Percentiles rank a stretch among this genome's conserved stretches.
These are phyloP conservation scores for Lipomyces sp. DNA, from an alignment of 805 yeast species.

Conservation along the genomic window DNA sequence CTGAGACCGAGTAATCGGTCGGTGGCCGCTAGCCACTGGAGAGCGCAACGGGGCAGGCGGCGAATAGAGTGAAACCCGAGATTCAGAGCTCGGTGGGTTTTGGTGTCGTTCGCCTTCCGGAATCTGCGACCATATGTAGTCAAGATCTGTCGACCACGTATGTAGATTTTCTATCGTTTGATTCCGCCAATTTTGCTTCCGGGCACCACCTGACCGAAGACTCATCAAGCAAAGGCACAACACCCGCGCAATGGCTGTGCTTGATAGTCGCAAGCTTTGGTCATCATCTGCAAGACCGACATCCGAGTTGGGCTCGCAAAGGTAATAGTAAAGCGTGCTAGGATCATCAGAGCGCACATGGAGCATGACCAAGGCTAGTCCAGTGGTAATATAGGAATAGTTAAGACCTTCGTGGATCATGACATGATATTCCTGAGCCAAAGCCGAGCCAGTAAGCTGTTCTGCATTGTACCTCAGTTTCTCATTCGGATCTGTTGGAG, in stretches of 20 bases:
- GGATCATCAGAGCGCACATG: constrained; percentile 1
- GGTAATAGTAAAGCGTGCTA: constrained; percentile 1
- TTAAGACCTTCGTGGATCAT: constrained; percentile 1
- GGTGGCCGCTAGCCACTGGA: too few relatives aligned
- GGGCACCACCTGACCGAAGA: not conserved
- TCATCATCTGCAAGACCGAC: constrained; percentile 1
- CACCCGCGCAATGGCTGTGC: not conserved
- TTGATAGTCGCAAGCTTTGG: not conserved
- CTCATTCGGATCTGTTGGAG: not conserved
- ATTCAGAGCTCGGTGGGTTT: not conserved
- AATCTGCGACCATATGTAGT: not conserved
- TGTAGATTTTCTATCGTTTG: not conserved
- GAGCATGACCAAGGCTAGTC: not conserved
- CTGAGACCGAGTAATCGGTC: too few relatives aligned
- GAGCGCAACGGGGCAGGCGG: too few relatives aligned
- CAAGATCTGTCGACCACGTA: not conserved
- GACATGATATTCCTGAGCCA: not conserved
- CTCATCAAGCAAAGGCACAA: constrained; percentile 8
- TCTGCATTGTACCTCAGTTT: not conserved
- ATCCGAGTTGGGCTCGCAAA: constrained; percentile 1
- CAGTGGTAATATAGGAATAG: constrained; percentile 3
- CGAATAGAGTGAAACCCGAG: too few relatives aligned
- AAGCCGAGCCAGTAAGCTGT: not conserved
- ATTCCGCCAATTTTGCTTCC: not conserved
- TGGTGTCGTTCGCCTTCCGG: constrained; percentile 3